A percentile compares a stretch with the other conserved stretches of the same genome.
phyloP scores from a whole-genome alignment of 2,329 filamentous ascomycete species.

The Colletotrichum sp. region DNA sequence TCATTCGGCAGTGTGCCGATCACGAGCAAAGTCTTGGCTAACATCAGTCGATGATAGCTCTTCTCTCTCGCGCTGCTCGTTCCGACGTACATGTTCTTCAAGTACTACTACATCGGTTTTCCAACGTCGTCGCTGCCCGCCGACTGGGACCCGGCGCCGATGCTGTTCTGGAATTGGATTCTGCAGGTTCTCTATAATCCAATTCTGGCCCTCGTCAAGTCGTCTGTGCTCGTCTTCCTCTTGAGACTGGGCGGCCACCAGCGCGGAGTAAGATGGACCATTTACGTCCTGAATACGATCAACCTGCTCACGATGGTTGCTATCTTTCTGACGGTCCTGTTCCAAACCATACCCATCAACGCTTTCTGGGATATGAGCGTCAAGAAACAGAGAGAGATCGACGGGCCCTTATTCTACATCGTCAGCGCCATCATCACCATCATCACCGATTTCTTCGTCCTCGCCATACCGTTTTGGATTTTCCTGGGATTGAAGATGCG shows the following conservation, averaged over 20 bases:
- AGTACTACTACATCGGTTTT: conserved; percentile 7
- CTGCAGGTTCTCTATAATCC: conserved; percentile 48
- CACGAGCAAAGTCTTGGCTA: neutral
- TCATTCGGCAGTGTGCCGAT: neutral
- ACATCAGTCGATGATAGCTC: neutral
- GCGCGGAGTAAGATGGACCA: conserved; percentile 24
- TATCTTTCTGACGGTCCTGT: conserved; percentile 40
- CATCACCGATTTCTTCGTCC: conserved; percentile 8
- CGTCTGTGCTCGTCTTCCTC: conserved; percentile 36
- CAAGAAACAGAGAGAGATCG: neutral
- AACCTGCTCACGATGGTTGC: conserved; percentile 38
- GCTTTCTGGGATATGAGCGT: conserved; percentile 33
- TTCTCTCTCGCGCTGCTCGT: neutral
- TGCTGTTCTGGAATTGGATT: conserved; percentile 9
- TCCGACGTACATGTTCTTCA: conserved; percentile 15
- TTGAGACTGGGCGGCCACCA: conserved; percentile 34
- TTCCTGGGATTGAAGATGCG: conserved; percentile 45
- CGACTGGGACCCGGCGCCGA: neutral
- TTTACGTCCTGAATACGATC: conserved; percentile 35
- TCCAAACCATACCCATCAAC: conserved; percentile 43
- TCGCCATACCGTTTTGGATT: conserved; percentile 41
- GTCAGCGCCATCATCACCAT: neutral
- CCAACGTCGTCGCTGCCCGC: neutral
- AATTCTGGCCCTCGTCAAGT: conserved; percentile 44
- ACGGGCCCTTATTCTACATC: neutral